Percentiles rank a stretch among this genome's conserved stretches.
These are phyloP conservation scores for Naegleria gruberi DNA, from an alignment of 208 protist species.

Conservation along the genomic window DNA sequence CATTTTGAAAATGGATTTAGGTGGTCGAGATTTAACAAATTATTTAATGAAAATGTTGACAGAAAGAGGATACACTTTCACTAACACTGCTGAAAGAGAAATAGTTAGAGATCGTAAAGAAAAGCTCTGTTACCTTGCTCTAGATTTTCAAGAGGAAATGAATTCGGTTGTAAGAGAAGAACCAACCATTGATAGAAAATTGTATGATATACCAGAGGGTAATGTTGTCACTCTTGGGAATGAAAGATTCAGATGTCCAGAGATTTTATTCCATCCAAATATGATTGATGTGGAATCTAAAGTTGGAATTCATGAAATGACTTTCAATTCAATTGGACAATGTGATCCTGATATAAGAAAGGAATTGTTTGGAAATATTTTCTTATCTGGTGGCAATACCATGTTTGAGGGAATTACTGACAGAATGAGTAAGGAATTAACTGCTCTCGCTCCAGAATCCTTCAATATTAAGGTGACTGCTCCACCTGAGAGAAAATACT, in stretches of 20 bases:
- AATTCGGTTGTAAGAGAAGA: not conserved
- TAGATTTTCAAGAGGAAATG: slow-evolving; percentile 54
- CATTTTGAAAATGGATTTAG: slow-evolving; percentile 42
- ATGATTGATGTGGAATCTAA: not conserved
- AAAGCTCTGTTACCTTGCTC: slow-evolving; percentile 49
- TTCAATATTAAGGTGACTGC: slow-evolving; percentile 91
- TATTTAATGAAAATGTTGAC: slow-evolving; percentile 56
- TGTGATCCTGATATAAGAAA: slow-evolving; percentile 24
- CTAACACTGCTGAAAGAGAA: slow-evolving; percentile 61
- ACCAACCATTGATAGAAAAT: not conserved
- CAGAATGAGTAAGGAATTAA: slow-evolving; percentile 87
- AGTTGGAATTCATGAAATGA: slow-evolving; percentile 14
- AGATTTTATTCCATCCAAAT: slow-evolving; percentile 32
- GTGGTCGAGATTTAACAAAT: slow-evolving; percentile 60
- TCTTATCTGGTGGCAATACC: slow-evolving; percentile 86
- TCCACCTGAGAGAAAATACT: slow-evolving; percentile 86
- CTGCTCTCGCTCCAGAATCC: slow-evolving; percentile 69
- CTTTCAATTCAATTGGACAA: slow-evolving; percentile 33
- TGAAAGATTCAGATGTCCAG: slow-evolving; percentile 27
- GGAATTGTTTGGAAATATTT: slow-evolving; percentile 75
- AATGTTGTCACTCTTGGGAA: slow-evolving; percentile 18
- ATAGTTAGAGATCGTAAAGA: slow-evolving; percentile 70
- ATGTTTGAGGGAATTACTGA: slow-evolving; percentile 94
- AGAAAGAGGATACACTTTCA: slow-evolving; percentile 70
- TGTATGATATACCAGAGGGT: slow-evolving; percentile 32